A percentile compares a stretch with the other conserved stretches of the same genome.
Conservation (phyloP, 192 early-diverging fungal genomes). For the Coemansia sp. region DNA sequence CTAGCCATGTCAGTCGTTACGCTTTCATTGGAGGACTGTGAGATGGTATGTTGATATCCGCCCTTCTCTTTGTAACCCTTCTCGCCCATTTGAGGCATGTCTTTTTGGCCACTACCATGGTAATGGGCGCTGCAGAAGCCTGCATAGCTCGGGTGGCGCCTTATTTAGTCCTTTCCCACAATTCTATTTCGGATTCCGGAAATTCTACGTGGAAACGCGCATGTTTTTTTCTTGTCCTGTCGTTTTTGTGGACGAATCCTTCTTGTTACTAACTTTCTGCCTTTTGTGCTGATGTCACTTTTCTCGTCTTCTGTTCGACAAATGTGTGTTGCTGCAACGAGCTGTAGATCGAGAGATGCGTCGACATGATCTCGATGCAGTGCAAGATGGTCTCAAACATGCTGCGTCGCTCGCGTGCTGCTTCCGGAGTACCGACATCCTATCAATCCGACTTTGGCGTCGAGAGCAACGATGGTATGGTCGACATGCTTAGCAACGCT, state of each 20-base stretch:
- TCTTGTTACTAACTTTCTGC: neutral
- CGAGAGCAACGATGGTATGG: constrained; percentile 30
- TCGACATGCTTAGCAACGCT: constrained; percentile 39
- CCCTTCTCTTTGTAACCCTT: neutral
- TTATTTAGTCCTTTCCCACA: neutral
- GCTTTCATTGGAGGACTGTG: constrained; percentile 51
- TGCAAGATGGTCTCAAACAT: constrained; percentile 50
- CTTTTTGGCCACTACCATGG: constrained; percentile 15
- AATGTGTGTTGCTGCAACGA: neutral
- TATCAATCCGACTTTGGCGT: constrained; percentile 10
- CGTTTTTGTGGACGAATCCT: neutral
- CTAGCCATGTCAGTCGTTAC: constrained; percentile 39
- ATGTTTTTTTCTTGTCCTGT: neutral
- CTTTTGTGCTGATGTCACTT: too few relatives aligned
- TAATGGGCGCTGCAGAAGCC: constrained; percentile 9
- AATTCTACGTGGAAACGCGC: neutral
- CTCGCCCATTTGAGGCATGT: neutral
- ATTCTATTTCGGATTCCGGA: neutral
- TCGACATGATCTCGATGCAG: constrained; percentile 55
- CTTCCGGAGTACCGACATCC: constrained; percentile 13
- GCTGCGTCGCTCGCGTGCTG: constrained; percentile 48
- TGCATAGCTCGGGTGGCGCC: constrained; percentile 1
- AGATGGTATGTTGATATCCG: constrained; percentile 31
- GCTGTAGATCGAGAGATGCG: constrained; percentile 48
- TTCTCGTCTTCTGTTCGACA: neutral